These are phyloP conservation scores for Nicotiana tomentosiformis DNA, from an alignment of 257 asterid species.

Conservation along the genomic window DNA sequence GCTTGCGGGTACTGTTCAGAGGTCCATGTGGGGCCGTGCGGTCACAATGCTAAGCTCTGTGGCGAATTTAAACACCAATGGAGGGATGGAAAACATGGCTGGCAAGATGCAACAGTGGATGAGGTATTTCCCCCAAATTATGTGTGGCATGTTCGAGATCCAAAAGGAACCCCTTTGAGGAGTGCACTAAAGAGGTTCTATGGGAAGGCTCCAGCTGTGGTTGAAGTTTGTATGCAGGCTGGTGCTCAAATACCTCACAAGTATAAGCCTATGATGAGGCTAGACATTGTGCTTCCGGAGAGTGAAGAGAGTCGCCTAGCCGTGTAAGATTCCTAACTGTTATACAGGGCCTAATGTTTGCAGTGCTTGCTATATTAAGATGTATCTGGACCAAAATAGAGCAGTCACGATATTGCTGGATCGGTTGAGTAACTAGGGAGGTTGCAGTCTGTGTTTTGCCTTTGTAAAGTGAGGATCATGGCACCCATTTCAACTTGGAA, in stretches of 20 bases:
- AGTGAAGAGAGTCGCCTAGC: conserved; percentile 63
- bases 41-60: conserved; percentile 89
- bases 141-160: conserved; percentile 77
- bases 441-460: background rate
- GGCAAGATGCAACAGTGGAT: conserved; percentile 94
- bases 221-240: conserved; percentile 80
- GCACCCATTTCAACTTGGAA: background rate
- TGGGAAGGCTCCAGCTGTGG: conserved; percentile 85
- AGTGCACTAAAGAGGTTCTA: conserved; percentile 60
- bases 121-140: conserved; percentile 83
- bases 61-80: conserved; percentile 95
- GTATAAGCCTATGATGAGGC: conserved; percentile 87
- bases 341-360: background rate
- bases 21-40: conserved; percentile 97
- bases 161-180: conserved; percentile 56
- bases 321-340: conserved; percentile 31
- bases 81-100: conserved; percentile 97
- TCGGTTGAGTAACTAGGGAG: background rate
- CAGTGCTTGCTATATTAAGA: background rate
- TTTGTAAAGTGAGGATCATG: background rate
- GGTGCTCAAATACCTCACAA: conserved; percentile 71
- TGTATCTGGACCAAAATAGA: background rate
- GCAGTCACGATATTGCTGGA: background rate
- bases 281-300: conserved; percentile 74
- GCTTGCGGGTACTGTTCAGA: conserved; percentile 98